Conservation (phyloP, 2,329 filamentous ascomycete genomes). For the Emmonsiellopsis sp. region DNA sequence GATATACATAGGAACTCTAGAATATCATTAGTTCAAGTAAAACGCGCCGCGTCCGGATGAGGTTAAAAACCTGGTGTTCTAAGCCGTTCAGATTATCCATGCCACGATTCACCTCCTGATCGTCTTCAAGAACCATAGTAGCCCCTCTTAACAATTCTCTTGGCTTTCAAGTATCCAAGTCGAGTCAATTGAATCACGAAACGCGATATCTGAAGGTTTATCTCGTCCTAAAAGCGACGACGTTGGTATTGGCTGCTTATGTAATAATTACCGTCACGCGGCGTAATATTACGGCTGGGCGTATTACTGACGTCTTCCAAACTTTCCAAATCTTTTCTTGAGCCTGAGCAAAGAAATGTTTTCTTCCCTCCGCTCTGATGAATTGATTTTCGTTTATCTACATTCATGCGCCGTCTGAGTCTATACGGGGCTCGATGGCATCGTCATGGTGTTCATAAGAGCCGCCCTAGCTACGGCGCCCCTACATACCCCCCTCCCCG, state of each 20-base stretch:
- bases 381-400: conserved; percentile 17
- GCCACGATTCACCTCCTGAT: not conserved
- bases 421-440: conserved; percentile 35
- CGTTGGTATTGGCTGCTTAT: not conserved
- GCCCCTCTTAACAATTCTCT: not conserved
- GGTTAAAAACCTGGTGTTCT: conserved; percentile 20
- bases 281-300: not conserved
- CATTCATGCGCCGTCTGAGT: conserved; percentile 36
- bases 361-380: conserved; percentile 17
- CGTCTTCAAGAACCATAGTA: not conserved
- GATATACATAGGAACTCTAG: conserved; percentile 55
- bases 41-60: not conserved
- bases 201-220: not conserved
- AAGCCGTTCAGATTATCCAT: conserved; percentile 13
- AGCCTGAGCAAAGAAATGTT: conserved; percentile 8
- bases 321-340: not conserved
- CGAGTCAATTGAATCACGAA: not conserved
- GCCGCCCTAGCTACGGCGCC: conserved; percentile 16
- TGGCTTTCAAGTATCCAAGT: not conserved
- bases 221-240: not conserved
- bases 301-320: conserved; percentile 9
- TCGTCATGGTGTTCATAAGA: conserved; percentile 30
- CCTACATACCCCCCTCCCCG: conserved; percentile 10
- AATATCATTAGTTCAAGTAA: conserved; percentile 12
- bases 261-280: not conserved